Conservation (phyloP, 129 eudicot species). For the Tanacetum coccineum region DNA sequence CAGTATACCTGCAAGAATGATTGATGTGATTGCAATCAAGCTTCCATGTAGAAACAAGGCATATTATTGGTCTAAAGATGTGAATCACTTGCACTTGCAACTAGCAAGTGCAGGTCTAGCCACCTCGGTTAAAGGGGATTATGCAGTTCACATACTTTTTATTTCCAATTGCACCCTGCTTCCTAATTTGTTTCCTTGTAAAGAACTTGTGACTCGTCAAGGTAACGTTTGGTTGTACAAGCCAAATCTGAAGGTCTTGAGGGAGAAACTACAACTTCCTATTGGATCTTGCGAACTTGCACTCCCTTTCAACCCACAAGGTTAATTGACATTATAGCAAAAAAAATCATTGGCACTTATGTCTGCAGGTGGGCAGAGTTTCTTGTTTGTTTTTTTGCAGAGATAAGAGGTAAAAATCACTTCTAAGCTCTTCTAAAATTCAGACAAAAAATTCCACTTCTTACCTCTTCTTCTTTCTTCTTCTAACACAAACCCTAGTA, state of each 20-base stretch:
- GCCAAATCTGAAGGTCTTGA: slow-evolving; percentile 49
- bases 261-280: slow-evolving; percentile 67
- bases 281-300: slow-evolving; percentile 86
- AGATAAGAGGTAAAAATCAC: too few relatives aligned
- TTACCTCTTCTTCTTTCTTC: too few relatives aligned
- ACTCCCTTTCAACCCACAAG: slow-evolving; percentile 53
- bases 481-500: too few relatives aligned
- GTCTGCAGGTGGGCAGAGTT: too few relatives aligned
- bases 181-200: slow-evolving; percentile 78
- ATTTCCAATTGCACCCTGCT: slow-evolving; percentile 58
- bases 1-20: slow-evolving; percentile 34
- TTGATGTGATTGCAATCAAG: slow-evolving; percentile 70
- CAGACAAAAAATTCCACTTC: too few relatives aligned
- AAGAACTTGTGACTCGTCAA: slow-evolving; percentile 53
- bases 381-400: too few relatives aligned
- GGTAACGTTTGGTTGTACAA: slow-evolving; percentile 66
- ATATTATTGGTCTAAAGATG: slow-evolving; percentile 64
- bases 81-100: slow-evolving; percentile 71
- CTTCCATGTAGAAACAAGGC: slow-evolving; percentile 57
- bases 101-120: slow-evolving; percentile 72
- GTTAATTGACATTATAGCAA: slow-evolving; percentile 27
- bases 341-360: too few relatives aligned
- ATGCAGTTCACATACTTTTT: slow-evolving; percentile 49
- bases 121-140: slow-evolving; percentile 46
- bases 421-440: too few relatives aligned